A percentile compares a stretch with the other conserved stretches of the same genome.
Evolutionary conservation across 1,284 basidiomycete species (phyloP).

Genomic region (Naganishia liquefaciens): DNA sequence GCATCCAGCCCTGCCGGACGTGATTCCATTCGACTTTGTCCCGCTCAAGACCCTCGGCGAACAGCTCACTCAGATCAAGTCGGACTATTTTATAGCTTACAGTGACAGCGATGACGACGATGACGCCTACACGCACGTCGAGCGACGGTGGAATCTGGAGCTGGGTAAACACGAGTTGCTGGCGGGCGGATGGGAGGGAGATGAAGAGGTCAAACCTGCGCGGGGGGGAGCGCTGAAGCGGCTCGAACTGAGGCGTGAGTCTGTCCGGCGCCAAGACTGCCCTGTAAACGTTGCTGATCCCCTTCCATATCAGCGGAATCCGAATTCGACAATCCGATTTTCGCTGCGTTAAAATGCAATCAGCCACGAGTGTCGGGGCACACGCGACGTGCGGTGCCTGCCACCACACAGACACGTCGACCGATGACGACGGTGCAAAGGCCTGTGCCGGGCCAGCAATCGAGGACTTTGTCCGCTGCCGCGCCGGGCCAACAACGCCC

Average conservation of each 20-base stretch:
- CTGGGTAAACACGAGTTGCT: slow-evolving; percentile 24
- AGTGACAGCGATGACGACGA: slow-evolving; percentile 15
- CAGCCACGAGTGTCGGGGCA: not conserved
- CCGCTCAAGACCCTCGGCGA: slow-evolving; percentile 23
- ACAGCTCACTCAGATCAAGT: slow-evolving; percentile 16
- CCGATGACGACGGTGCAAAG: slow-evolving; percentile 1
- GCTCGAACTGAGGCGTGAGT: slow-evolving; percentile 15
- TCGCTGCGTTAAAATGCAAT: slow-evolving; percentile 15
- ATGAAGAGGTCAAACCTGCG: slow-evolving; percentile 9
- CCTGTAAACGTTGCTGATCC: not conserved
- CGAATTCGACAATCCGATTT: slow-evolving; percentile 20
- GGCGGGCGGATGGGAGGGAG: slow-evolving; percentile 21
- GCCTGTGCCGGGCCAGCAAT: not conserved
- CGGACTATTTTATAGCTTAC: slow-evolving; percentile 16
- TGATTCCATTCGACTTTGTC: slow-evolving; percentile 22
- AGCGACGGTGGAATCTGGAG: slow-evolving; percentile 17
- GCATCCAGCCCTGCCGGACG: slow-evolving; percentile 23
- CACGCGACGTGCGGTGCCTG: not conserved
- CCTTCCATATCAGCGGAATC: not conserved
- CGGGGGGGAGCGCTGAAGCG: not conserved
- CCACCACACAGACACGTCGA: slow-evolving; percentile 2
- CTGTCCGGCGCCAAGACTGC: not conserved
- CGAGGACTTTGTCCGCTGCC: not conserved
- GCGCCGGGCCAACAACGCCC: not conserved
- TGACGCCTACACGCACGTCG: slow-evolving; percentile 11